phyloP scores from a whole-genome alignment of 768 basidiomycete species.

The Gloeophyllum trabeum region DNA sequence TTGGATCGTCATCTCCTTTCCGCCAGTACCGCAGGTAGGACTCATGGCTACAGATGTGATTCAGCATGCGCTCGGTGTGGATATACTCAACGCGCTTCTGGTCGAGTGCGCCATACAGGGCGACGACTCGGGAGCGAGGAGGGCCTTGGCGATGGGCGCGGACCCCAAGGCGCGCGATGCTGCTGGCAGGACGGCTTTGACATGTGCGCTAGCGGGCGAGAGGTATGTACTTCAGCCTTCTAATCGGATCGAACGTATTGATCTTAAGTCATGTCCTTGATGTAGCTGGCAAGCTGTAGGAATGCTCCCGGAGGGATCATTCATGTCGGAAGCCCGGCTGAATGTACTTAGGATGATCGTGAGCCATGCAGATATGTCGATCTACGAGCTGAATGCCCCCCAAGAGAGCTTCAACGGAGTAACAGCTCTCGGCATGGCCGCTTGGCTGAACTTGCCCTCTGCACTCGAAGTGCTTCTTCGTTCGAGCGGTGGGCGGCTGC shows the following conservation, averaged over 20 bases:
- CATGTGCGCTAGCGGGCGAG: slow-evolving; percentile 28
- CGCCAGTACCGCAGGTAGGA: too few relatives aligned
- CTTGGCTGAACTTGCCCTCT: slow-evolving; percentile 59
- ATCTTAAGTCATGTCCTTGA: slow-evolving; percentile 4
- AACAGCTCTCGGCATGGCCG: slow-evolving; percentile 67
- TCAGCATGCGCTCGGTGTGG: too few relatives aligned
- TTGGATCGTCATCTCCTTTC: too few relatives aligned
- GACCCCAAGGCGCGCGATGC: not conserved
- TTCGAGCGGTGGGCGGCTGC: slow-evolving; percentile 45
- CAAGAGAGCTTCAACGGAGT: slow-evolving; percentile 61
- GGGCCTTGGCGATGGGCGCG: not conserved
- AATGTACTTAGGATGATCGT: slow-evolving; percentile 44
- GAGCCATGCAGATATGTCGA: slow-evolving; percentile 43
- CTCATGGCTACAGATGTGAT: too few relatives aligned
- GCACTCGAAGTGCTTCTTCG: slow-evolving; percentile 57
- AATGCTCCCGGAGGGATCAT: slow-evolving; percentile 55
- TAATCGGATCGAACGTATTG: not conserved
- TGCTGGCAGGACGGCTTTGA: not conserved
- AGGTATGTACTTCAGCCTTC: slow-evolving; percentile 31
- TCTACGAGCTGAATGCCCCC: slow-evolving; percentile 67
- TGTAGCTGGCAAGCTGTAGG: slow-evolving; percentile 58
- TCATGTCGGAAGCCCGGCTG: slow-evolving; percentile 46
- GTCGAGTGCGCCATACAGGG: not conserved
- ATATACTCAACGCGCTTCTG: not conserved
- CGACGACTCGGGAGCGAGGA: not conserved